Base-by-base conservation (phyloP, 2,329 filamentous ascomycete genomes). In the Trichoderma polysporum region DNA sequence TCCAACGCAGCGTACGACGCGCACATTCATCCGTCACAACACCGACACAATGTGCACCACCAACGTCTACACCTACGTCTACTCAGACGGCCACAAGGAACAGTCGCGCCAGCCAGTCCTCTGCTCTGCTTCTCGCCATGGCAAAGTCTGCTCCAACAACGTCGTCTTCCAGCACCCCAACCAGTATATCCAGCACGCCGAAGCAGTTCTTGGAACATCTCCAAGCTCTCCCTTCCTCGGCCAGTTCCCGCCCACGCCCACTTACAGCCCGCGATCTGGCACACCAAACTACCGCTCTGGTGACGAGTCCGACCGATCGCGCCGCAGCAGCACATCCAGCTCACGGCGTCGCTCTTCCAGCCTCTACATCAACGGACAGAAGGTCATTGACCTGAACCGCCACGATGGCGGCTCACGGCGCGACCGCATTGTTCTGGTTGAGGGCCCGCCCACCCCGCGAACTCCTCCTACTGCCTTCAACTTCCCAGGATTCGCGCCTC, bases 21-120 rank as follows among this genome's bases (percentile, higher is more conserved):
- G 63, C 63, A 66, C 56, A 17, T 33, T 19, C n/a, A 59, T 22
- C 17, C 54, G 33, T 39, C 56, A 27, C 58, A 63, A 49, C 45
- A 35, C 74, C 70, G 71, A 73, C 79, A 80, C 77, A 57, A 86
- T 86, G 84, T 86, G 84, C 76, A 79, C 80, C 69, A 82, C 79
- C 68, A 78, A 83, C 71, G 69, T 82, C 59, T 83, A 80, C 77
- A 77, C 80, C 37, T 81, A 82, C 73, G 72, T 81, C 71, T 80
- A 81, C 77, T 79, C 82, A 3, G 81, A 85, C 73, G 82, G 82
- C 66, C 78, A 75, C 57, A 69, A 67, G 56, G 73, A 76, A 70
- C 73, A 74, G 58, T 70, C 73, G 39, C 75, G 77, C 57, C 78
- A 79, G 64, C 73, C 76, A 7, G 73, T 77, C 35, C 74, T 78